phyloP scores from a whole-genome alignment of 2,329 filamentous ascomycete genomes.

The Hymenoscyphus salicellus region DNA sequence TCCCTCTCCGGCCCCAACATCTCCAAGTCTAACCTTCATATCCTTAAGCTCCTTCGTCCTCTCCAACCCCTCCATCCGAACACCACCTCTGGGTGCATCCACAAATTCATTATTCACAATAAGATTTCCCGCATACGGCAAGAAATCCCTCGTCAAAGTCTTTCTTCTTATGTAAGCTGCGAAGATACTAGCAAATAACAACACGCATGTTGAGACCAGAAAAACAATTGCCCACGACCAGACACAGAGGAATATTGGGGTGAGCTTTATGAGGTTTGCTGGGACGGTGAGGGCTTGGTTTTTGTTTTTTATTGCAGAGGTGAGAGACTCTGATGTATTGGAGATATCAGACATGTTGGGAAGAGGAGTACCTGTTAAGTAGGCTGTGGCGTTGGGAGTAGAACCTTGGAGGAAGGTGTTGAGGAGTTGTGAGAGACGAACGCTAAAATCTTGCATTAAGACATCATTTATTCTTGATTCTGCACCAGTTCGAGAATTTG shows the following conservation, averaged over 20 bases:
- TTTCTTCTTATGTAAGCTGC: constrained; percentile 13
- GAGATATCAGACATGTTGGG: background rate
- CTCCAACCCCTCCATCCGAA: constrained; percentile 14
- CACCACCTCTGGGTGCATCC: constrained; percentile 18
- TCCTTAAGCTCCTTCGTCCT: constrained; percentile 14
- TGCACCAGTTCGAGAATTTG: background rate
- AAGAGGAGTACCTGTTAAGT: constrained; percentile 12
- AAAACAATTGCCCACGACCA: constrained; percentile 19
- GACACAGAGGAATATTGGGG: constrained; percentile 7
- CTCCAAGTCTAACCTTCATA: constrained; percentile 24
- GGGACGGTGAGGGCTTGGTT: constrained; percentile 16
- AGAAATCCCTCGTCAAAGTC: constrained; percentile 16
- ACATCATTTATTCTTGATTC: constrained; percentile 20
- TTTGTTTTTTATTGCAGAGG: constrained; percentile 6
- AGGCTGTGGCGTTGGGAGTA: constrained; percentile 13
- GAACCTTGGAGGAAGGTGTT: constrained; percentile 23
- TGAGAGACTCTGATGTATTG: constrained; percentile 6
- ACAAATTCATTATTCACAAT: constrained; percentile 18
- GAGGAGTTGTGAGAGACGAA: constrained; percentile 18
- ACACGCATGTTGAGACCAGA: constrained; percentile 14
- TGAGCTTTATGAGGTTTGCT: constrained; percentile 1
- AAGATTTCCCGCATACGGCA: constrained; percentile 19
- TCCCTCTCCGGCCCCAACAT: constrained; percentile 21
- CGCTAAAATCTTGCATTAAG: constrained; percentile 21
- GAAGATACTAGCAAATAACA: constrained; percentile 19